Evolutionary conservation across 2,329 filamentous ascomycete species (phyloP), one percentile per base, ranked within the genome.

Genomic region (Gaeumannomyces tritici): DNA sequence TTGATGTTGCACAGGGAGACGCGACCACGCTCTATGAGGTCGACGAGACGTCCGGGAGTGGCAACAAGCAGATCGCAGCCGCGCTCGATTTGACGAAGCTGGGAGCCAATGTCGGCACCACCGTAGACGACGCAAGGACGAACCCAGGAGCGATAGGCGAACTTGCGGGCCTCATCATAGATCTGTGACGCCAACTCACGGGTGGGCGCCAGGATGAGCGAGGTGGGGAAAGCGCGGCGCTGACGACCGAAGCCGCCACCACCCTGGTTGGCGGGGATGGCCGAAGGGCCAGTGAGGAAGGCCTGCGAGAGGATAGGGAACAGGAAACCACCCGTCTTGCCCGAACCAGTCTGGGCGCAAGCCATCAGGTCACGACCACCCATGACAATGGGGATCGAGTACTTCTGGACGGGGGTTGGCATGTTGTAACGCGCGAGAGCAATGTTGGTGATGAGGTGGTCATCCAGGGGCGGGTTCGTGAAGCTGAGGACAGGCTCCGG

Each of bases 261-360:
- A 67, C 80, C 81, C 68, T 86, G 84, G 66, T 55, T 58, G 56
- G 80, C 77, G 59, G 91, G 89, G 62, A 83, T 74, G 63, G 84
- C 70, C 63, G 89, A 93, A 58, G 95, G 95, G 42, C 95, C 95
- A 71, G 87, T 91, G 73, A 91, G 84, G 83, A 93, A 98, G 62
- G 93, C 91, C 79, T 99, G 93, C n/a, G 95, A 97, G 60, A 99
- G 85, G 68, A 99, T 98, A 64, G 95, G 95, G 83, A 99, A 99
- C 67, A 99, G 82, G 86, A 99, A 99, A 83, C 95, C 95, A 82
- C 95, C 95, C 75, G 95, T 99, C 86, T 99, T 99, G 84, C 95
- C 95, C 73, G 95, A 99, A 88, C 93, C 95, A 70, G 95, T 99
- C 84, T 99, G 95, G 71, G 95, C 95, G 83, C 95, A 99, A 77